Base-by-base conservation (phyloP, 140 eudicot species). In the Oenanthe javanica region DNA sequence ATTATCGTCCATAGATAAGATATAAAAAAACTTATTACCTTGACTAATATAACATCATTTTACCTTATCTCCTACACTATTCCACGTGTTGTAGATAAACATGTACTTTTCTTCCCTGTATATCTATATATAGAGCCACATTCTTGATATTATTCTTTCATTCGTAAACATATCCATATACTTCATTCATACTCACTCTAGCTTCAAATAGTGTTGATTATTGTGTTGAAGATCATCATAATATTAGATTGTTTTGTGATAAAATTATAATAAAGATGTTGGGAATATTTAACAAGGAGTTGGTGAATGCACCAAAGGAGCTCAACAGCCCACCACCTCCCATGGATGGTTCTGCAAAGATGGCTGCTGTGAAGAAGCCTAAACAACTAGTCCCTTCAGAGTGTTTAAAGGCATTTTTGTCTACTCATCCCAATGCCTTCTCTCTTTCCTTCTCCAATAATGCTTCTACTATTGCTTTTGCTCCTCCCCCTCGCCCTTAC, bases 261-360 rank as follows among this genome's bases (percentile, higher is more conserved):
- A 16, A 1, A 18, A 16, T 16, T 47, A n/a, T 48, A 23, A 16
- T 31, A 11, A 43, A 69, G 50, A 94, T 90, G 99, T 95, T 90
- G 88, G 99, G 87, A 82, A 83, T 95, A 76, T 95, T 95, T 94
- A 90, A 86, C 87, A 95, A 95, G 64, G 93, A 89, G 72, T 74
- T 95, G 88, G 88, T 90, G 75, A 87, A 87, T 75, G 92, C 97
- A 78, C 99, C 99, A 83, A 84, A 89, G 82, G 97, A 95, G 87
- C 82, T 95, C 59, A 83, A 92, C 38, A 88, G 97, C 88, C 93
- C 93, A 21, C 87, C 81, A 45, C 75, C 90, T 4, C 27, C 76
- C 1, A 63, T 51, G 55, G 55, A 51, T 11, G 55, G 4, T 51
- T 51, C 55, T 12, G 18, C 55, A 12, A 51, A 51, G 18, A 51